A percentile compares a stretch with the other conserved stretches of the same genome.
Evolutionary conservation across 2,329 filamentous ascomycete genomes (phyloP).

Genomic region (Simplicillium aogashimaense): DNA sequence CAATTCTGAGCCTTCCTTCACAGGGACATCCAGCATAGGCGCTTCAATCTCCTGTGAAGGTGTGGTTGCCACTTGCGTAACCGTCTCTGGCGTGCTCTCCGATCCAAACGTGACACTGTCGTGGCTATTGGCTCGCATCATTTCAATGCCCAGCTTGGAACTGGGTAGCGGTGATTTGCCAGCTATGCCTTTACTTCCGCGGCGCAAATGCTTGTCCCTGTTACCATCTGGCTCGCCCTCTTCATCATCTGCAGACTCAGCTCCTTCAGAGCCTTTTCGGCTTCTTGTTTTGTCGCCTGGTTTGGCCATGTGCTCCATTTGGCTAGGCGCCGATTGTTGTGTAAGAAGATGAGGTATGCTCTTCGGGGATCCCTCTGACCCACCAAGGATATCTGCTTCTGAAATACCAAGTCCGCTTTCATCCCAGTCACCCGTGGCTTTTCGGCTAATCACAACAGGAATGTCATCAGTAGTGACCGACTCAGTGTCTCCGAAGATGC

Average conservation of each 20-base stretch:
- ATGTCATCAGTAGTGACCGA: constrained; percentile 69
- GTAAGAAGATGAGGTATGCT: constrained; percentile 44
- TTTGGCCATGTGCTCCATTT: constrained; percentile 34
- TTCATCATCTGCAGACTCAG: constrained; percentile 87
- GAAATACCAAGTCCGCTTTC: constrained; percentile 72
- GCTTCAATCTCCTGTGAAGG: constrained; percentile 31
- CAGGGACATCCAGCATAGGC: constrained; percentile 15
- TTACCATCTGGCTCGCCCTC: constrained; percentile 58
- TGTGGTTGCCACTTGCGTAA: constrained; percentile 40
- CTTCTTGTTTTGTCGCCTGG: constrained; percentile 16
- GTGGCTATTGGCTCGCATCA: constrained; percentile 95
- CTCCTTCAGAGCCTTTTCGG: constrained; percentile 59
- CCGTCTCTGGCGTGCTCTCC: constrained; percentile 39
- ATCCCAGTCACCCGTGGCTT: constrained; percentile 68
- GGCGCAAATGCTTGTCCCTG: constrained; percentile 35
- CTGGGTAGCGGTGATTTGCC: constrained; percentile 54
- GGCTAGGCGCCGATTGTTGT: constrained; percentile 55
- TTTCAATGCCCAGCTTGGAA: constrained; percentile 88
- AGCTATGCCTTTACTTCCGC: constrained; percentile 23
- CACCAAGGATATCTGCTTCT: constrained; percentile 40
- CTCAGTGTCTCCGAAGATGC: constrained; percentile 79
- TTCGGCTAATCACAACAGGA: constrained; percentile 64
- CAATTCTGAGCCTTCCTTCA: too few relatives aligned
- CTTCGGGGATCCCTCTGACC: constrained; percentile 23
- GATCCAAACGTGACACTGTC: constrained; percentile 58